Conservation (phyloP, 805 yeast species). For the Wickerhamiella sergipiensis region DNA sequence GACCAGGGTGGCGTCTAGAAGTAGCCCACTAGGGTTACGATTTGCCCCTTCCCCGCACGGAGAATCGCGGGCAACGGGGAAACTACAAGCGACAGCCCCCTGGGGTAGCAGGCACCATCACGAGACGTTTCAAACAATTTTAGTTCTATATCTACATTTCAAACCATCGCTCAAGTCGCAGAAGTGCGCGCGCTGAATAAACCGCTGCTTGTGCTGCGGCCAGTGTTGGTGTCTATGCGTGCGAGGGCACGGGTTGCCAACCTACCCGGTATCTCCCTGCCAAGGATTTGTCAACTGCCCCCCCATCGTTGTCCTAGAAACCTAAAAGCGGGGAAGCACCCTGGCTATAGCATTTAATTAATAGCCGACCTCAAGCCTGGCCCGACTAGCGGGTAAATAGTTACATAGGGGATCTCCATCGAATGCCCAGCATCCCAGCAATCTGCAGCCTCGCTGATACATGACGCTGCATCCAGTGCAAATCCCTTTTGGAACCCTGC, state of each 20-base stretch:
- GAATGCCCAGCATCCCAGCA: not conserved
- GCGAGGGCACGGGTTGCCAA: not conserved
- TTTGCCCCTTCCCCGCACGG: not conserved
- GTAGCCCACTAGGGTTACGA: not conserved
- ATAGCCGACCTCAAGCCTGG: no score
- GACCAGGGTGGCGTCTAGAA: not conserved
- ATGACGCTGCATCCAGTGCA: not conserved
- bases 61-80: not conserved
- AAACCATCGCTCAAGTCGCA: not conserved
- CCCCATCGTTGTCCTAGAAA: not conserved
- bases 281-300: not conserved
- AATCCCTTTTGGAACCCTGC: not conserved
- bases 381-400: no score
- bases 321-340: not conserved
- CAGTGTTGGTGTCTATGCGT: not conserved
- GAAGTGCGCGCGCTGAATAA: not conserved
- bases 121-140: not conserved
- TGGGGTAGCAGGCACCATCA: not conserved
- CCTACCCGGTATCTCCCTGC: not conserved
- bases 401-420: not conserved
- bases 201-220: not conserved
- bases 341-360: not conserved
- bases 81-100: not conserved
- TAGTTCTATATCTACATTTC: not conserved
- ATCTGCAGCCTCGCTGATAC: not conserved